Conservation (phyloP, 768 basidiomycete genomes). For the Kwoniella dendrophila region DNA sequence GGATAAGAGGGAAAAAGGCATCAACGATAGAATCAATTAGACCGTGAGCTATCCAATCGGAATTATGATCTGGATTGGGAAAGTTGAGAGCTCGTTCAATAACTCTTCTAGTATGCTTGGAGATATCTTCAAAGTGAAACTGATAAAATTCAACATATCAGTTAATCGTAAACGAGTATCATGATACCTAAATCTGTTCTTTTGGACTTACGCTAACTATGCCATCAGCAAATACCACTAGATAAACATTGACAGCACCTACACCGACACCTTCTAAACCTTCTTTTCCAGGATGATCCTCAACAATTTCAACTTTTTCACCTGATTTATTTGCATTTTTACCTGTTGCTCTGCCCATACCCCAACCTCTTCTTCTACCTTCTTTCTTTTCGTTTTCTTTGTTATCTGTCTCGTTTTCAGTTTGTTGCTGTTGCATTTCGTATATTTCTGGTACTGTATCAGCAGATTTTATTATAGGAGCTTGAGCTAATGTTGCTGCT, state of each 20-base stretch:
- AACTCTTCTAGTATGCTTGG: slow-evolving; percentile 80
- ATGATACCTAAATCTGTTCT: not conserved
- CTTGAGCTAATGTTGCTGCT: slow-evolving; percentile 5
- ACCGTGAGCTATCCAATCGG: slow-evolving; percentile 90
- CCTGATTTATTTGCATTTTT: slow-evolving; percentile 35
- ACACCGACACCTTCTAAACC: slow-evolving; percentile 61
- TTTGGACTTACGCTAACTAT: slow-evolving; percentile 61
- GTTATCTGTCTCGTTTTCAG: slow-evolving; percentile 9
- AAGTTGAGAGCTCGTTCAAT: slow-evolving; percentile 69
- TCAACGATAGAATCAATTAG: slow-evolving; percentile 92
- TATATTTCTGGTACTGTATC: slow-evolving; percentile 15
- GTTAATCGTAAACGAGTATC: no score
- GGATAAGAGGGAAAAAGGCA: slow-evolving; percentile 76
- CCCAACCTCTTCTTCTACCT: slow-evolving; percentile 39
- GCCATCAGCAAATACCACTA: slow-evolving; percentile 85
- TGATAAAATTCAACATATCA: slow-evolving; percentile 44
- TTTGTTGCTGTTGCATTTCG: no score
- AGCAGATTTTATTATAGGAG: not conserved
- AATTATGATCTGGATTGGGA: slow-evolving; percentile 56
- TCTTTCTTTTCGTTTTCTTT: slow-evolving; percentile 31
- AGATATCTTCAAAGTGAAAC: slow-evolving; percentile 90
- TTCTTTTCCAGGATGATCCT: slow-evolving; percentile 59
- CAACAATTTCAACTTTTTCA: slow-evolving; percentile 58
- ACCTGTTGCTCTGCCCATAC: slow-evolving; percentile 42
- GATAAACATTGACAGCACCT: slow-evolving; percentile 80